Evolutionary conservation across 176 grass and related monocot genomes (phyloP).

Genomic region (Paspalum vaginatum): DNA sequence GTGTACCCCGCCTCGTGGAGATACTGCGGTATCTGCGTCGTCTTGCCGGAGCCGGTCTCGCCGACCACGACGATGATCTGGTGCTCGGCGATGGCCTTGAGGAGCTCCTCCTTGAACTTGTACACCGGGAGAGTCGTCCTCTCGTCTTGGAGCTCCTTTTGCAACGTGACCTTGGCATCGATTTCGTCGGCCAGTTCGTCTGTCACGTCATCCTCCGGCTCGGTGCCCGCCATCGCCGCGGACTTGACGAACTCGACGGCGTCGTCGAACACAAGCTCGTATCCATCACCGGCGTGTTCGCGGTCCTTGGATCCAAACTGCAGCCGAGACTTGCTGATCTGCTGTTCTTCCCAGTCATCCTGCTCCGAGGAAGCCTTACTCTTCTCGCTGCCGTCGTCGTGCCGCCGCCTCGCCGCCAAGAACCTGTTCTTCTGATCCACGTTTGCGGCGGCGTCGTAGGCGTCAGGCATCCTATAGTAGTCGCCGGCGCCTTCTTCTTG

Average conservation of each 20-base stretch:
- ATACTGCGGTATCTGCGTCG: conserved; percentile 76
- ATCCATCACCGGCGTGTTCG: background rate
- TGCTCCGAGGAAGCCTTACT: conserved; percentile 27
- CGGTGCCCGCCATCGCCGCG: background rate
- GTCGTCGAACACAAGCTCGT: conserved; percentile 31
- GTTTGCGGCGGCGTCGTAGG: conserved; percentile 35
- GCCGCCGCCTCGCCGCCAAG: conserved; percentile 21
- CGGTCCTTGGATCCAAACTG: conserved; percentile 36
- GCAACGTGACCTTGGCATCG: conserved; percentile 2
- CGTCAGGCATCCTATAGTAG: conserved; percentile 47
- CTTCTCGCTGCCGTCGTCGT: background rate
- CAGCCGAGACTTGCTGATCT: conserved; percentile 33
- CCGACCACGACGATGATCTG: conserved; percentile 59
- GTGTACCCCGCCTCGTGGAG: conserved; percentile 61
- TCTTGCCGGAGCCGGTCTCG: conserved; percentile 72
- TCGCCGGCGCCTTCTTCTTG: background rate
- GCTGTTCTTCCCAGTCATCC: conserved; percentile 48
- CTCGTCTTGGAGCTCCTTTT: conserved; percentile 41
- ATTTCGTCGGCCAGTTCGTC: conserved; percentile 21
- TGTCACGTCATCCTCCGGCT: conserved; percentile 25
- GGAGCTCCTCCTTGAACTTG: conserved; percentile 49
- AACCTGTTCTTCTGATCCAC: conserved; percentile 42
- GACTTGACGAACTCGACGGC: conserved; percentile 42
- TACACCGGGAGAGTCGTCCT: conserved; percentile 54
- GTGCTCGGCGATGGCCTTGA: conserved; percentile 36